Base-by-base conservation (phyloP, 2,329 filamentous ascomycete genomes). In the Coniochaeta sp. region DNA sequence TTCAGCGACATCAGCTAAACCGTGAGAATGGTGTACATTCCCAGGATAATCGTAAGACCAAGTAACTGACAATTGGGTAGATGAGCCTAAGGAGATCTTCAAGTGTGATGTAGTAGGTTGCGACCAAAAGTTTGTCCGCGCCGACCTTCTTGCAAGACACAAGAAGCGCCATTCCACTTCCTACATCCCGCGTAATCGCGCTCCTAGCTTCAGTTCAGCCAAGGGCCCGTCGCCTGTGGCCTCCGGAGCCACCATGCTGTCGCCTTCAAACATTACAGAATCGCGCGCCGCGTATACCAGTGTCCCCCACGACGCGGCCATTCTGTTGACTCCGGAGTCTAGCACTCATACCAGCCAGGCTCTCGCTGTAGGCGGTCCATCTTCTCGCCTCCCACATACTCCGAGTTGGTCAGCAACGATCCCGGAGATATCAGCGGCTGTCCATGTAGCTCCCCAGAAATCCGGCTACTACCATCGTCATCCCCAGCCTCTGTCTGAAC, bases 1-100 rank as follows among this genome's bases (percentile, higher is more conserved):
- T 93, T 60, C 90, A 92, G 74, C 80, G 90, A 57, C 90, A 93
- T 74, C 89, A 93, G 75, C 72, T 93, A 69, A 93, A 93, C 70
- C 90, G 89, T 92, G 80, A 73, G 86, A 79, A 2, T 52, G 16
- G 17, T 24, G 22, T 12, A 28, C 22, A n/a, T 6, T 24, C 22
- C 6, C 3, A 24, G 12, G 19, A 2, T 9, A 31, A 31, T 12
- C 47, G 9, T 14, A 28, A 8, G 24, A 5, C 22, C 3, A 40
- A 22, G 26, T n/a, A 17, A 31, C 47, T 52, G 12, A 52, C 47
- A 6, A 11, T n/a, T 28, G 47, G 16, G 26, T 24, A 91, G 89
- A 95, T 74, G 85, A 85, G 52, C 89, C 90, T 33, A 91, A 90
- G 74, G 87, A 90, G 69, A 91, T 93, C 65, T 93, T 89, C 72